Conservation (phyloP, 208 protist genomes). For the Phytomonas sp. region DNA sequence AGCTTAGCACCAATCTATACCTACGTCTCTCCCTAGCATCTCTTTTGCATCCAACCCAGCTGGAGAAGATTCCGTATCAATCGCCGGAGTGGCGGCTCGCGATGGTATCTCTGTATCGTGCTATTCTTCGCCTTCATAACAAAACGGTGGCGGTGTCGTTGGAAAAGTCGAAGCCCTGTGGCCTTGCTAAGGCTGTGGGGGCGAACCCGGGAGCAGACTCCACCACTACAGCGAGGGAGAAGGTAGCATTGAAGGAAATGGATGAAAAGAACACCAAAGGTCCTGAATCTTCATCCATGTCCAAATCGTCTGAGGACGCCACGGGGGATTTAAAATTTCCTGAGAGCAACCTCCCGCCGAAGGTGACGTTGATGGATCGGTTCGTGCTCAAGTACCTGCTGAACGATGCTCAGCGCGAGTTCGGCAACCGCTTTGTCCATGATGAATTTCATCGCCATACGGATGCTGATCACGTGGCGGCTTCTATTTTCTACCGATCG, state of each 20-base stretch:
- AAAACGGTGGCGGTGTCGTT: constrained; percentile 56
- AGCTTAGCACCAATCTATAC: constrained; percentile 32
- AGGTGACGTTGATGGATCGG: constrained; percentile 15
- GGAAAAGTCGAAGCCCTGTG: constrained; percentile 13
- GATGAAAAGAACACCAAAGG: not conserved
- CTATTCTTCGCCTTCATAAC: constrained; percentile 75
- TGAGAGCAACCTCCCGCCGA: not conserved
- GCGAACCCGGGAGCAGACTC: constrained; percentile 21
- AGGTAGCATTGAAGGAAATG: not conserved
- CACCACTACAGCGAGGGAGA: not conserved
- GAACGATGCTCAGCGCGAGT: constrained; percentile 57
- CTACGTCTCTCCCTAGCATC: constrained; percentile 50
- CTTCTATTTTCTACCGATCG: constrained; percentile 68
- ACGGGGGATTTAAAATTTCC: not conserved
- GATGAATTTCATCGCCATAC: constrained; percentile 69
- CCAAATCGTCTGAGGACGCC: not conserved
- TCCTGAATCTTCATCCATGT: constrained; percentile 1
- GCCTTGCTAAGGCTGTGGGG: constrained; percentile 22
- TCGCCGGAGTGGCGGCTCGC: constrained; percentile 50
- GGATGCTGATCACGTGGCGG: constrained; percentile 51
- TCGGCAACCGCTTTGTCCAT: constrained; percentile 82
- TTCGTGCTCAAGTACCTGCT: constrained; percentile 50
- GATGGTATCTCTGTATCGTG: constrained; percentile 67
- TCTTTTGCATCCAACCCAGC: constrained; percentile 53
- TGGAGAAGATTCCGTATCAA: constrained; percentile 25